phyloP scores from a whole-genome alignment of 1,139 yeast species.

The Saccharomyces hybrid region DNA sequence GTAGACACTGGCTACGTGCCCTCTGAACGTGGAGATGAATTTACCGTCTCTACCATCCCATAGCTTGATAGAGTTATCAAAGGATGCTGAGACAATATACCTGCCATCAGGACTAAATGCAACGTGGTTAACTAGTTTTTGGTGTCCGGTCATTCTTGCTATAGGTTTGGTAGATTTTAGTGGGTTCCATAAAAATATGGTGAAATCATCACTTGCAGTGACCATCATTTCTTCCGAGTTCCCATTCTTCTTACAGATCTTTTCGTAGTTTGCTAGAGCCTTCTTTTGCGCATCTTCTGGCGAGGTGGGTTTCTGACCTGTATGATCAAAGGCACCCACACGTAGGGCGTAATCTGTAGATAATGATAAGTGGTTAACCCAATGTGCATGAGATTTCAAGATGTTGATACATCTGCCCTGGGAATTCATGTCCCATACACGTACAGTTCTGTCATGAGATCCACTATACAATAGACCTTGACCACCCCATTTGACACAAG shows the following conservation, averaged over 20 bases:
- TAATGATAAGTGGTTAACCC: slow-evolving; percentile 92
- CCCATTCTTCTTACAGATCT: slow-evolving; percentile 70
- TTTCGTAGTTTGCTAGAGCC: slow-evolving; percentile 65
- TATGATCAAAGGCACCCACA: slow-evolving; percentile 73
- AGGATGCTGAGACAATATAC: slow-evolving; percentile 83
- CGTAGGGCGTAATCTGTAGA: slow-evolving; percentile 86
- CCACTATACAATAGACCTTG: slow-evolving; percentile 77
- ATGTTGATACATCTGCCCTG: slow-evolving; percentile 71
- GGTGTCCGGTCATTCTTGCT: slow-evolving; percentile 94
- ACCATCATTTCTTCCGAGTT: slow-evolving; percentile 70
- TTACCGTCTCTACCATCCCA: slow-evolving; percentile 97
- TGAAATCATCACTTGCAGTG: slow-evolving; percentile 94
- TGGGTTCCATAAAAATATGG: slow-evolving; percentile 98
- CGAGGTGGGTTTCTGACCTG: slow-evolving; percentile 42
- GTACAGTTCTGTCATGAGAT: slow-evolving; percentile 91
- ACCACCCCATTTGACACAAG: slow-evolving; percentile 97
- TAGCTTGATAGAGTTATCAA: slow-evolving; percentile 86
- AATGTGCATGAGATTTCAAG: slow-evolving; percentile 86
- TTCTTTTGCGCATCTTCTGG: slow-evolving; percentile 51
- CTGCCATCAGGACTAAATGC: slow-evolving; percentile 95
- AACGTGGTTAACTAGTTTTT: slow-evolving; percentile 91
- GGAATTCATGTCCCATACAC: slow-evolving; percentile 80
- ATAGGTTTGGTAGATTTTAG: slow-evolving; percentile 71
- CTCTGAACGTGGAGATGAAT: slow-evolving; percentile 82
- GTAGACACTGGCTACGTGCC: slow-evolving; percentile 96